Percentiles rank a stretch among this genome's conserved stretches.
phyloP scores from a whole-genome alignment of 306 rosid species.

The Casuarina equisetifolia region DNA sequence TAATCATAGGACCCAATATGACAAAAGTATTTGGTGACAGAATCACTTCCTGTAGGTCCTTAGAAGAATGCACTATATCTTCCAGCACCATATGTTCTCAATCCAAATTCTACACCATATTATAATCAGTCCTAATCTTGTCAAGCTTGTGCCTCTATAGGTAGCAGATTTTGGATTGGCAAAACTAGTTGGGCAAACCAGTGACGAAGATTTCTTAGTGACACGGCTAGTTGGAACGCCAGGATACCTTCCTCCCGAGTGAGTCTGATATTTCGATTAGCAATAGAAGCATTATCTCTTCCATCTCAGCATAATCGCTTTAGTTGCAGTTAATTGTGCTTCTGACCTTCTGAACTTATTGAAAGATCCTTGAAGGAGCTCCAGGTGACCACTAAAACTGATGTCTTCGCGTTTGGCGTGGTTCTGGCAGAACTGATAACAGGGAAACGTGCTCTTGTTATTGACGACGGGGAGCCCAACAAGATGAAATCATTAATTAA shows the following conservation, averaged over 20 bases:
- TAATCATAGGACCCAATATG: too few species aligned
- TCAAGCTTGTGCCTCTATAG: conserved; percentile 27
- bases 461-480: conserved; percentile 53
- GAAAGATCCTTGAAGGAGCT: conserved; percentile 81
- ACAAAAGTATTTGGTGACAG: too few species aligned
- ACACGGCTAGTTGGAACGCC: conserved; percentile 92
- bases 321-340: not conserved
- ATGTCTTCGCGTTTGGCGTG: conserved; percentile 91
- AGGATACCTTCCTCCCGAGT: conserved; percentile 97
- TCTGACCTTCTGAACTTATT: conserved; percentile 11
- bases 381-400: conserved; percentile 78
- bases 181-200: conserved; percentile 68
- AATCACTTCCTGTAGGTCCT: not conserved
- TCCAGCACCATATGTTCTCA: not conserved
- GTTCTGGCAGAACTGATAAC: conserved; percentile 77
- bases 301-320: not conserved
- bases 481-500: conserved; percentile 59
- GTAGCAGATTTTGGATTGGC: conserved; percentile 90
- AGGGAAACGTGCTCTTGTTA: conserved; percentile 67
- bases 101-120: not conserved
- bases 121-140: not conserved
- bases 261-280: conserved; percentile 26
- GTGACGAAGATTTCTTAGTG: conserved; percentile 62
- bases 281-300: not conserved
- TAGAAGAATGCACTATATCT: not conserved